Base-by-base conservation (phyloP, 2,329 filamentous ascomycete genomes). In the Nothophoma quercina region DNA sequence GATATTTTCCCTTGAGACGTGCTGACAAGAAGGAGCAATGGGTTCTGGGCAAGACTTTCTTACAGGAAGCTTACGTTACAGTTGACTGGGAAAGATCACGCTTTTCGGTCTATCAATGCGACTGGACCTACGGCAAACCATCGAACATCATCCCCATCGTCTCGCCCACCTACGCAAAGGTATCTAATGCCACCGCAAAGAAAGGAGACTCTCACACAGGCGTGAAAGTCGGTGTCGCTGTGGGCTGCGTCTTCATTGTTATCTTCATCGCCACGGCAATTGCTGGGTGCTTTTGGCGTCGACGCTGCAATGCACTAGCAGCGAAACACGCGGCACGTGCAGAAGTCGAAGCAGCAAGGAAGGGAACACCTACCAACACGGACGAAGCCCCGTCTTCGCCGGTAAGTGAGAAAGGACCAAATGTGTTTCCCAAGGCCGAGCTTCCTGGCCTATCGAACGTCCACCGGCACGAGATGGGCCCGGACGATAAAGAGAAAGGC, bases 1-100 rank as follows among this genome's bases (percentile, higher is more conserved):
- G 40, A 9, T 91, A 90, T 65, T 90, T 91, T 53, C 87, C 88
- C 3, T 77, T 91, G 43, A 81, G 84, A 61, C 82, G 82, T 52
- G 77, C 83, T 9, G 65, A 79, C 16, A 78, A 82, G 50, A 78
- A 79, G 28, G 77, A 77, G 12, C 79, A 85, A 58, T 82, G 84
- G 68, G 82, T 87, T 10, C 79, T 91, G 28, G 88, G 88, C 7
- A 81, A 87, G 26, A 82, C 84, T 0, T 90, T 91, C 59, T 74
- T 91, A 46, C 88, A 91, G 67, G 88, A 91, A 70, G 82, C 87
- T 2, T 81, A 82, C 55, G 53, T 82, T 39, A 73, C 71, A 3
- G 78, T 80, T 5, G 78, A 82, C 54, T 81, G 77, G 70, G 79
- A 81, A 55, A 71, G 77, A 10, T 64, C 73, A 21, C 75, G 73